phyloP scores from a whole-genome alignment of 148 eudicot genomes.

The Chenopodium quinoa region DNA sequence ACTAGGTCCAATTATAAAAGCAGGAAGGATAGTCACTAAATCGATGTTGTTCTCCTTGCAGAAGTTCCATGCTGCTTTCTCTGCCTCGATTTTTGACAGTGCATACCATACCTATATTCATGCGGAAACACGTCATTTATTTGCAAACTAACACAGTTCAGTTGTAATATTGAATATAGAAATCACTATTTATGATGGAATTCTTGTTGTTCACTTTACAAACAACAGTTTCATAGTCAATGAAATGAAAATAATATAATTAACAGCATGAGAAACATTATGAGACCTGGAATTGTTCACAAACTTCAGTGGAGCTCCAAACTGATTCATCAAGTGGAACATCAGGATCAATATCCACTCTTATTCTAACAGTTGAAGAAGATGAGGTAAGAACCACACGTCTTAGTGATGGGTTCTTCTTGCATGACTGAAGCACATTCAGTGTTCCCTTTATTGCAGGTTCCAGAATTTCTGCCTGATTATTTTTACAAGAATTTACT shows the following conservation, averaged over 20 bases:
- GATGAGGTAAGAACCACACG: conserved; percentile 94
- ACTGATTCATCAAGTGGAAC: conserved; percentile 69
- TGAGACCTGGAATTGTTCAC: conserved; percentile 57
- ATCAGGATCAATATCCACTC: conserved; percentile 51
- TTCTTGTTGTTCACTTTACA: not conserved
- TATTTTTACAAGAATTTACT: not conserved
- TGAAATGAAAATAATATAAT: not conserved
- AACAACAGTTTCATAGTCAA: not conserved
- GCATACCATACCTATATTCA: conserved; percentile 68
- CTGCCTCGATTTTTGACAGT: conserved; percentile 78
- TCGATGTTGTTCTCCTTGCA: conserved; percentile 72
- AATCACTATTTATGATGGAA: not conserved
- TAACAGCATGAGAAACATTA: not conserved
- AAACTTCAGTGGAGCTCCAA: conserved; percentile 83
- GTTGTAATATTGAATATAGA: too few species aligned
- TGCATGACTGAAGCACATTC: conserved; percentile 85
- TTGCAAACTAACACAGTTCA: not conserved
- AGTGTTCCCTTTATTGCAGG: conserved; percentile 92
- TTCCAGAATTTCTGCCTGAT: conserved; percentile 65
- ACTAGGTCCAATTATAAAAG: conserved; percentile 83
- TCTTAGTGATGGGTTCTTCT: conserved; percentile 65
- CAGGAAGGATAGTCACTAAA: conserved; percentile 72
- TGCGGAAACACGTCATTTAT: not conserved
- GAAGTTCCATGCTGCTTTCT: conserved; percentile 89
- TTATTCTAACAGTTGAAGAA: conserved; percentile 70